Conservation (phyloP, 768 basidiomycete species). For the Russula brevipes region DNA sequence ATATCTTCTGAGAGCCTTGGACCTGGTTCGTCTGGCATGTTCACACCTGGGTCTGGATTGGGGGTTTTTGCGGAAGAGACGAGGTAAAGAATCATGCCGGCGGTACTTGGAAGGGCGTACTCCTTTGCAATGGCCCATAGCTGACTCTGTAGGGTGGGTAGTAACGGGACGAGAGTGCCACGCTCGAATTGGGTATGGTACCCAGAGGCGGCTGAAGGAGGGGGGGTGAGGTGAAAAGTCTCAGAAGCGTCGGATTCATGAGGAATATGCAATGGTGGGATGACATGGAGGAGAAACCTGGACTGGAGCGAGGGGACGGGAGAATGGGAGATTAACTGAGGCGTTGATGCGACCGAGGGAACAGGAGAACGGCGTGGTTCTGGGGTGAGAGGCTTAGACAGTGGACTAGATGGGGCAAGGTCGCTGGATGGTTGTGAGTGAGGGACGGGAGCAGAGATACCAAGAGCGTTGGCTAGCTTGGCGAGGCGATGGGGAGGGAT, state of each 20-base stretch:
- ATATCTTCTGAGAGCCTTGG: conserved; percentile 83
- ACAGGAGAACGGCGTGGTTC: conserved; percentile 33
- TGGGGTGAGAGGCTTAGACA: conserved; percentile 20
- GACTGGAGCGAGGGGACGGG: conserved; percentile 44
- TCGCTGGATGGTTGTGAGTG: conserved; percentile 31
- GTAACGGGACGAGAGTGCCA: conserved; percentile 81
- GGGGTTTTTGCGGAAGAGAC: conserved; percentile 38
- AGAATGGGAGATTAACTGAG: conserved; percentile 35
- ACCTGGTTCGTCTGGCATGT: conserved; percentile 49
- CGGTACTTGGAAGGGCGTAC: conserved; percentile 83
- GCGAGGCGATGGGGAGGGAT: conserved; percentile 73
- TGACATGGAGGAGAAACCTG: conserved; percentile 74
- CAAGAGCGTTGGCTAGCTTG: conserved; percentile 80
- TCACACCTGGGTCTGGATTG: conserved; percentile 14
- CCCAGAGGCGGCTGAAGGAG: conserved; percentile 58
- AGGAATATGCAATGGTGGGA: conserved; percentile 70
- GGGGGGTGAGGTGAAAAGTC: conserved; percentile 45
- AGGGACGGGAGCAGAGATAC: conserved; percentile 70
- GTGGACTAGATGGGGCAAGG: conserved; percentile 16
- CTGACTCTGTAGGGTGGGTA: conserved; percentile 79
- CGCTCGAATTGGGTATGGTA: conserved; percentile 76
- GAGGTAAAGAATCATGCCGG: conserved; percentile 80
- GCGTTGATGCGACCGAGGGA: conserved; percentile 37
- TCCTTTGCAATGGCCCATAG: conserved; percentile 86
- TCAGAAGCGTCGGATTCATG: conserved; percentile 48